Conservation (phyloP, 306 rosid species). For the Cicer yamashitae region DNA sequence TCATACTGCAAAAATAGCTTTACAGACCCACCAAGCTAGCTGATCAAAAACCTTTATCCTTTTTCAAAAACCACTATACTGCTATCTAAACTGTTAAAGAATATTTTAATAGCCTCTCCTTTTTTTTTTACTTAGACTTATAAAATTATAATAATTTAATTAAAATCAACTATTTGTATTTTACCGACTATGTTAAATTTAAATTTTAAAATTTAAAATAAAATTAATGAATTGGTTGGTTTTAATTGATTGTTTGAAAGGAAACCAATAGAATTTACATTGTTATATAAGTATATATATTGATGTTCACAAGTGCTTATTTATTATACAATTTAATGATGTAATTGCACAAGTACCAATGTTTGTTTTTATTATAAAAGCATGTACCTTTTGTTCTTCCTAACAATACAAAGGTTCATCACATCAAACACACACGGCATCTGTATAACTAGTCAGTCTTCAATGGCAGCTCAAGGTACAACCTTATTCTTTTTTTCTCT, state of each 20-base stretch:
- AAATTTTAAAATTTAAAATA: not conserved
- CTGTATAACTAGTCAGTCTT: slow-evolving; percentile 46
- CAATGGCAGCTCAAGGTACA: slow-evolving; percentile 64
- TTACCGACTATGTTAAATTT: not conserved
- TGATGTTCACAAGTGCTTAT: slow-evolving; percentile 36
- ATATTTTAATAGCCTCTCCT: slow-evolving; percentile 42
- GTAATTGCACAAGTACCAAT: slow-evolving; percentile 62
- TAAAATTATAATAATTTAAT: no score
- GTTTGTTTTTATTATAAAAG: slow-evolving; percentile 54
- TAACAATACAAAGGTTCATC: slow-evolving; percentile 52
- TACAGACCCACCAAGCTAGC: slow-evolving; percentile 73
- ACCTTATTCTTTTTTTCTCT: slow-evolving; percentile 17
- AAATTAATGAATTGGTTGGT: no score
- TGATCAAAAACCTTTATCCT: slow-evolving; percentile 73
- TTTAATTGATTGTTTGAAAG: no score
- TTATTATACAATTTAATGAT: slow-evolving; percentile 46
- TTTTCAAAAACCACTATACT: slow-evolving; percentile 58
- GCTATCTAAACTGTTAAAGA: slow-evolving; percentile 54
- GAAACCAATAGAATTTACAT: no score
- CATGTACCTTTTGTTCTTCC: slow-evolving; percentile 52
- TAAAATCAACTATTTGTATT: no score
- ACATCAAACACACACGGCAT: slow-evolving; percentile 49
- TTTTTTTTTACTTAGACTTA: slow-evolving; percentile 11
- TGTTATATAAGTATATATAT: no score
- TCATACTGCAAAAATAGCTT: slow-evolving; percentile 66